A percentile compares a stretch with the other conserved stretches of the same genome.
Evolutionary conservation across 148 eudicot genomes (phyloP).

Genomic region (Chenopodium quinoa): DNA sequence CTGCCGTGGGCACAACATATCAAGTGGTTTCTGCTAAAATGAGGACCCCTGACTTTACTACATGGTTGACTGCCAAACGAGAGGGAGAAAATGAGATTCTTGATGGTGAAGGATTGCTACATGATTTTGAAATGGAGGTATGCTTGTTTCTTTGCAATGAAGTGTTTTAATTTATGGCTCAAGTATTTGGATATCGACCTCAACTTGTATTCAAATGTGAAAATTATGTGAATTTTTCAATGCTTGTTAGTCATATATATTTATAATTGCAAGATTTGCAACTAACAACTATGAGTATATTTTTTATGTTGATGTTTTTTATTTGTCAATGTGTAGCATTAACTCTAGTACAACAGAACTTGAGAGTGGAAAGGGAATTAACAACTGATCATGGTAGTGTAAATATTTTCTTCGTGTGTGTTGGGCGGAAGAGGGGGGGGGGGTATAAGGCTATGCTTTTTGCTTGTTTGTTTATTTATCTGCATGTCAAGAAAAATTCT

Average conservation of each 20-base stretch:
- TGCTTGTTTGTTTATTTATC: neutral
- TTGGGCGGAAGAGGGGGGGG: too few relatives aligned
- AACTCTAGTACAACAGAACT: too few relatives aligned
- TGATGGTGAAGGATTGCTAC: slow-evolving; percentile 69
- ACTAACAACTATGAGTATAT: too few relatives aligned
- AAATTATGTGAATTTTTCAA: neutral
- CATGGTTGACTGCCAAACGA: slow-evolving; percentile 86
- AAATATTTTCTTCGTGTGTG: too few relatives aligned
- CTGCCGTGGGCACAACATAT: slow-evolving; percentile 59
- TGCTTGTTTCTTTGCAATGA: neutral
- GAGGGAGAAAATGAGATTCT: slow-evolving; percentile 52
- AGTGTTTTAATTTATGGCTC: too few relatives aligned
- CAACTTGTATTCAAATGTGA: neutral
- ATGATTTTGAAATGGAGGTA: slow-evolving; percentile 61
- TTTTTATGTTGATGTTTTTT: too few relatives aligned
- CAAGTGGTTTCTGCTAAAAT: slow-evolving; percentile 72
- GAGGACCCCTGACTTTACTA: slow-evolving; percentile 37
- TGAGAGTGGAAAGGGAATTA: too few relatives aligned
- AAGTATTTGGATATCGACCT: too few relatives aligned
- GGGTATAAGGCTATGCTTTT: neutral
- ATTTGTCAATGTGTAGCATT: too few relatives aligned
- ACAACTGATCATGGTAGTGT: too few relatives aligned
- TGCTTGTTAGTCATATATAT: neutral
- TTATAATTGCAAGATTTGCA: too few relatives aligned
- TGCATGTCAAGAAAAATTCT: neutral